A percentile compares a stretch with the other conserved stretches of the same genome.
These are phyloP conservation scores for Ogataea trehalophila DNA, from an alignment of 805 yeast species.

Conservation along the genomic window DNA sequence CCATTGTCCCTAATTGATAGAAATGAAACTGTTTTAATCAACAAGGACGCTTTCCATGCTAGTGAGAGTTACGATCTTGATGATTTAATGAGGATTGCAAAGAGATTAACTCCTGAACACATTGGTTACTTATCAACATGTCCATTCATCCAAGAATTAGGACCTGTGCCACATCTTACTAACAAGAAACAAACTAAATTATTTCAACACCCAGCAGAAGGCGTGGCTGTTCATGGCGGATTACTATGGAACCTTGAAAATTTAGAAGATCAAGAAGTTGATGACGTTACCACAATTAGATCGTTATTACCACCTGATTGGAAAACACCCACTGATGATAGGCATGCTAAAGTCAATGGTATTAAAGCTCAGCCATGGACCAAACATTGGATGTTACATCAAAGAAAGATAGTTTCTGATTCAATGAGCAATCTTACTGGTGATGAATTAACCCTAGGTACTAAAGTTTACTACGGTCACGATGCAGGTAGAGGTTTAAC, in stretches of 20 bases:
- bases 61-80: constrained; percentile 30
- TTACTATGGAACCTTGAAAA: constrained; percentile 55
- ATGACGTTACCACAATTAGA: constrained; percentile 64
- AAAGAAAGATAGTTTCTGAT: constrained; percentile 10
- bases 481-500: constrained; percentile 78
- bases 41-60: constrained; percentile 4
- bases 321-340: constrained; percentile 48
- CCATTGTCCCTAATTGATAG: constrained; percentile 16
- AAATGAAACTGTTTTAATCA: constrained; percentile 8
- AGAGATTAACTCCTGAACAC: constrained; percentile 54
- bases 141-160: constrained; percentile 58
- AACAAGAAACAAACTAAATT: constrained; percentile 24
- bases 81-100: constrained; percentile 43
- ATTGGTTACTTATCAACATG: constrained; percentile 55
- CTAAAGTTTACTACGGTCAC: constrained; percentile 76
- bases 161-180: constrained; percentile 47
- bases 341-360: constrained; percentile 24
- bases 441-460: constrained; percentile 19
- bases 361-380: constrained; percentile 30
- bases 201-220: constrained; percentile 26
- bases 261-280: constrained; percentile 55
- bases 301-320: constrained; percentile 62
- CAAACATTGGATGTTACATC: constrained; percentile 28
- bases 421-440: constrained; percentile 4
- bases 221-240: constrained; percentile 81